These are phyloP conservation scores for Maudiozyma serrabonitensis DNA, from an alignment of 805 yeast species.

Conservation along the genomic window DNA sequence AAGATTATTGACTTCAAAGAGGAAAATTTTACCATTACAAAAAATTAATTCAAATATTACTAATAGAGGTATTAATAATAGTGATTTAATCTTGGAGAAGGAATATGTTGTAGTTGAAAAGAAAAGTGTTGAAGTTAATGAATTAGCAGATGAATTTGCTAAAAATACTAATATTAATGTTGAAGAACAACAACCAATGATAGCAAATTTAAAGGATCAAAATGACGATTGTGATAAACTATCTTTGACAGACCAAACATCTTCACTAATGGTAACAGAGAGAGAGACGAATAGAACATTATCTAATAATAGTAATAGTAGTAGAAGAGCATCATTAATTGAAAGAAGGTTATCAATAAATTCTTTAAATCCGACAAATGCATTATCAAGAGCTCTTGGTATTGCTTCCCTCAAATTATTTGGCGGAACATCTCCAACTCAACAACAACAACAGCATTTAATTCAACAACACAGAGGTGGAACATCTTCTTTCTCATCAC, in stretches of 20 bases:
- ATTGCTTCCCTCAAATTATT: slow-evolving; percentile 82
- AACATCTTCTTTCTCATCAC: neutral
- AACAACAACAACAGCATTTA: slow-evolving; percentile 18
- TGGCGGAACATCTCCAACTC: slow-evolving; percentile 34
- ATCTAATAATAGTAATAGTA: slow-evolving; percentile 7
- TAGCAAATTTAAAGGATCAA: neutral
- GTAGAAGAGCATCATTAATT: slow-evolving; percentile 52
- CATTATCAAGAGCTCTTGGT: slow-evolving; percentile 77
- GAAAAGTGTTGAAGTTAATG: slow-evolving; percentile 89
- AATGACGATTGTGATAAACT: neutral
- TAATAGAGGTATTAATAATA: slow-evolving; percentile 1
- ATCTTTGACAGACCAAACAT: too few relatives aligned
- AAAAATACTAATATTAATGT: slow-evolving; percentile 8
- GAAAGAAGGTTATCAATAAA: slow-evolving; percentile 60
- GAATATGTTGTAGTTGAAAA: slow-evolving; percentile 95
- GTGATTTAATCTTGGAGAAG: slow-evolving; percentile 51
- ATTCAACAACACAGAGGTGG: slow-evolving; percentile 12
- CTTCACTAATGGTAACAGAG: neutral
- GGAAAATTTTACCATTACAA: too few relatives aligned
- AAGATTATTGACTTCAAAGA: too few relatives aligned
- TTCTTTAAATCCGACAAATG: slow-evolving; percentile 68
- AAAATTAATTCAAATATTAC: too few relatives aligned
- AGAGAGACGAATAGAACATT: neutral
- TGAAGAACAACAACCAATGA: neutral
- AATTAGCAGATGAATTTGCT: slow-evolving; percentile 87